phyloP scores from a whole-genome alignment of 2,329 filamentous ascomycete genomes.

The Colletotrichum nymphaeae region DNA sequence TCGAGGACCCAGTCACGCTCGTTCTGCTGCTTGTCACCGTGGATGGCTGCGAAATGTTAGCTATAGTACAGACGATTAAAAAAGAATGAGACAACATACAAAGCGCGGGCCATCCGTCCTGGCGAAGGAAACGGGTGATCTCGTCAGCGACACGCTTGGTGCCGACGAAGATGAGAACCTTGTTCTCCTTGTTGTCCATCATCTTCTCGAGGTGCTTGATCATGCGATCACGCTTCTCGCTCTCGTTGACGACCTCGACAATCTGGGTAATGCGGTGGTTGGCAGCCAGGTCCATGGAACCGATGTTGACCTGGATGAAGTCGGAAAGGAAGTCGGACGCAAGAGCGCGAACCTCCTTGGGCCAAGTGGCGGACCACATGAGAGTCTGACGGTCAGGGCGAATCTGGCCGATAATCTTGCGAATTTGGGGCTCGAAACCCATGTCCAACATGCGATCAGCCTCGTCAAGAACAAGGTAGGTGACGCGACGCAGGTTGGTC shows the following conservation, averaged over 20 bases:
- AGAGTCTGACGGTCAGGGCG: slow-evolving; percentile 98
- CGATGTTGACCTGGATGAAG: slow-evolving; percentile 99
- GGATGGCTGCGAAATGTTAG: slow-evolving; percentile 77
- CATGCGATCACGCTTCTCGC: slow-evolving; percentile 98
- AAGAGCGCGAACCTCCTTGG: slow-evolving; percentile 95
- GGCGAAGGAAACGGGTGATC: slow-evolving; percentile 95
- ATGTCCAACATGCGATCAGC: slow-evolving; percentile 99
- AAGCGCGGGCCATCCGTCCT: slow-evolving; percentile 97
- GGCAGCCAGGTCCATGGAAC: slow-evolving; percentile 93
- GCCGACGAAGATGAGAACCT: slow-evolving; percentile 93
- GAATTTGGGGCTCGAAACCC: slow-evolving; percentile 99
- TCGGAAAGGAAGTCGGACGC: slow-evolving; percentile 91
- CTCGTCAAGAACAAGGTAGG: slow-evolving; percentile 97
- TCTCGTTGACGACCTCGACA: slow-evolving; percentile 94
- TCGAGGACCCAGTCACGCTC: slow-evolving; percentile 99
- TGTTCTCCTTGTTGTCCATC: slow-evolving; percentile 96
- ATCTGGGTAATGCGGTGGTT: slow-evolving; percentile 99
- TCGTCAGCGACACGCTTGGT: slow-evolving; percentile 97
- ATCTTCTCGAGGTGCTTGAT: slow-evolving; percentile 97
- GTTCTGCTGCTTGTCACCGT: slow-evolving; percentile 99
- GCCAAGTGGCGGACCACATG: slow-evolving; percentile 99
- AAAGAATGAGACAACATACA: slow-evolving; percentile 68
- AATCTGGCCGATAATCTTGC: slow-evolving; percentile 98
- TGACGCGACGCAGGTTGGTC: slow-evolving; percentile 97
- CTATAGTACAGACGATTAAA: background rate